Conservation (phyloP, 805 yeast species). For the Saccharomycopsis fermentans region DNA sequence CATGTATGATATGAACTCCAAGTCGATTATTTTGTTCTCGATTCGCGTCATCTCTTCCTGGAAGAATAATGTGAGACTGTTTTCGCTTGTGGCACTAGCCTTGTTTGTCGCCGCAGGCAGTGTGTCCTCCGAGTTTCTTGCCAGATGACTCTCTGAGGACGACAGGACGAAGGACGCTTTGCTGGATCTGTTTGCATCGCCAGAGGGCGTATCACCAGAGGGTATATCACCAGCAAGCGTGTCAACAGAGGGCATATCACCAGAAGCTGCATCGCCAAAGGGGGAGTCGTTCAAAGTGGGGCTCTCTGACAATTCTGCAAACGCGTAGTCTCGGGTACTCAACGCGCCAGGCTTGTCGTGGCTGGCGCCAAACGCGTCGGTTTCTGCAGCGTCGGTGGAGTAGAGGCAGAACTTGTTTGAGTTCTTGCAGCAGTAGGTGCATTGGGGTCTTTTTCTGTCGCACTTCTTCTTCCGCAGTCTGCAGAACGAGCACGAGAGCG, state of each 20-base stretch:
- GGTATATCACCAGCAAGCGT: no score
- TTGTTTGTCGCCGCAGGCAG: not conserved
- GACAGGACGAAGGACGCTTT: no score
- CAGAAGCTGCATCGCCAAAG: no score
- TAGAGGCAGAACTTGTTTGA: not conserved
- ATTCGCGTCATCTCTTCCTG: not conserved
- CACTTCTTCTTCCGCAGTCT: conserved; percentile 15
- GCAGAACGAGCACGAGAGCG: conserved; percentile 13
- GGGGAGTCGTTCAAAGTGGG: no score
- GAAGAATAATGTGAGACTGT: not conserved
- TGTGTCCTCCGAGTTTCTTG: no score
- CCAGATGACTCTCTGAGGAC: no score
- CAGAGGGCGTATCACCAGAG: no score
- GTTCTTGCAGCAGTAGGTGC: conserved; percentile 11
- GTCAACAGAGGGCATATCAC: no score
- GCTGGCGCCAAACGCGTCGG: not conserved
- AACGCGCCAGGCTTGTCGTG: no score
- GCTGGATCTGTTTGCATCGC: no score
- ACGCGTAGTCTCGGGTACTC: not conserved
- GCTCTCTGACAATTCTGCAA: not conserved
- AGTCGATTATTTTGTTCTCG: not conserved
- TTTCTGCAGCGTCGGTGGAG: conserved; percentile 1
- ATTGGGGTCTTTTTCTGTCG: conserved; percentile 12
- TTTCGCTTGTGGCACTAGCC: not conserved
- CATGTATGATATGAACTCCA: not conserved